phyloP scores from a whole-genome alignment of 371 early-diverging fungal genomes.

The Mortierella polycephala region DNA sequence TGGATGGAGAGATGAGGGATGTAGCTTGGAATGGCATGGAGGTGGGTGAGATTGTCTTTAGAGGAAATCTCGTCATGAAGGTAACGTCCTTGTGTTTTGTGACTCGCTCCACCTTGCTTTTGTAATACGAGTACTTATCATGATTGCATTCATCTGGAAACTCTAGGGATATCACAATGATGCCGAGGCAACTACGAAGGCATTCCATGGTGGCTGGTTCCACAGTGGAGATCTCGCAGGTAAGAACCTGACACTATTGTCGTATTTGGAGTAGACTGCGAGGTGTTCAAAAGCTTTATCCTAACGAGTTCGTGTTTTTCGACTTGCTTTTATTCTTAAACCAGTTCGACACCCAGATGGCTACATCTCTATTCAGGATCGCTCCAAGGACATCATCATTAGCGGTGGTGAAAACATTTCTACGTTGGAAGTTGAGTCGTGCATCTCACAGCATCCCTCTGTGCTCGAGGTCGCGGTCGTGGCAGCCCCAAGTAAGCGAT shows the following conservation, averaged over 20 bases:
- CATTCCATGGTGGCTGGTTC: constrained; percentile 71
- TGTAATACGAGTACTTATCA: not conserved
- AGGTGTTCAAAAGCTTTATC: not conserved
- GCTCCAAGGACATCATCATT: constrained; percentile 77
- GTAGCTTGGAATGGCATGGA: constrained; percentile 66
- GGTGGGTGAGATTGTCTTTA: constrained; percentile 73
- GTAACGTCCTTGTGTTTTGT: constrained; percentile 7
- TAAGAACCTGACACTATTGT: not conserved
- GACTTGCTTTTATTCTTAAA: not conserved
- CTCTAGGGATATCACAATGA: constrained; percentile 62
- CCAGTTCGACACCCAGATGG: constrained; percentile 72
- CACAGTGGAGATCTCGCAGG: constrained; percentile 77
- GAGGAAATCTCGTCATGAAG: constrained; percentile 75
- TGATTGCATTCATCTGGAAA: not conserved
- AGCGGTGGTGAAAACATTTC: constrained; percentile 83
- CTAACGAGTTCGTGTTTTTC: too few relatives aligned
- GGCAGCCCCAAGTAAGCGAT: constrained; percentile 68
- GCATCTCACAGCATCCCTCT: constrained; percentile 64
- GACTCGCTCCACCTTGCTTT: too few relatives aligned
- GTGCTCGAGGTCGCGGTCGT: constrained; percentile 75
- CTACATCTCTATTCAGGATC: constrained; percentile 71
- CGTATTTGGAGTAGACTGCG: not conserved
- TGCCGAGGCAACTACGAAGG: constrained; percentile 69
- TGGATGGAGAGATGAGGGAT: constrained; percentile 63
- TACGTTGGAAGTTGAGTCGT: constrained; percentile 75